Conservation (phyloP, 495 filamentous ascomycete genomes). For the Daldinia vernicosa region DNA sequence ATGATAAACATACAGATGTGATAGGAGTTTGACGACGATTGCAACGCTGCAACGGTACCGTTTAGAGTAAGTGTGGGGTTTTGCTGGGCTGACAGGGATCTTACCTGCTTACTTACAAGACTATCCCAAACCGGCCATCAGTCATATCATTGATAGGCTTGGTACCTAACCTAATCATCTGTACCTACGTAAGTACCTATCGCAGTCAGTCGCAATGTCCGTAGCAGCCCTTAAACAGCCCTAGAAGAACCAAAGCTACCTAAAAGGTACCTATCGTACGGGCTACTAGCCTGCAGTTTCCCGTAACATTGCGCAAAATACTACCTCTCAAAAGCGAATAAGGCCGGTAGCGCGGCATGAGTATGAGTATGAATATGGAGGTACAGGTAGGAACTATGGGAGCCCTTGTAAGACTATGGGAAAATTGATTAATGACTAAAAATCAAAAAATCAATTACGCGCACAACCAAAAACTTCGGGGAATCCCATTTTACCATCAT, state of each 20-base stretch:
- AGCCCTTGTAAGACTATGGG: neutral
- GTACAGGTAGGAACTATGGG: constrained; percentile 14
- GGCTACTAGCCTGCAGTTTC: neutral
- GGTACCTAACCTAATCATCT: neutral
- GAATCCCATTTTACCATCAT: constrained; percentile 30
- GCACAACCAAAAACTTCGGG: constrained; percentile 25
- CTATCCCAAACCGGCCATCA: constrained; percentile 24
- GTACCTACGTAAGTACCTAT: constrained; percentile 1
- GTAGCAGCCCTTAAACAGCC: neutral
- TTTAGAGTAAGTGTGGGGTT: constrained; percentile 22
- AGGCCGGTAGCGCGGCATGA: constrained; percentile 15
- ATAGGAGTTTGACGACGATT: constrained; percentile 20
- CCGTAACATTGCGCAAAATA: constrained; percentile 4
- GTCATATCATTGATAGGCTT: neutral
- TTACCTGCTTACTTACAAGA: constrained; percentile 12
- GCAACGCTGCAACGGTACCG: constrained; percentile 3
- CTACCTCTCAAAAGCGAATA: constrained; percentile 2
- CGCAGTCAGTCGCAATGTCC: neutral
- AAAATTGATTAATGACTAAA: constrained; percentile 26
- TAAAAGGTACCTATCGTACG: constrained; percentile 4
- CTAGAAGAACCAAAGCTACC: constrained; percentile 6
- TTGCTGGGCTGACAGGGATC: constrained; percentile 17
- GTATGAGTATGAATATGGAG: neutral
- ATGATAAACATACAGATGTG: neutral
- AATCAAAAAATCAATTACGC: constrained; percentile 1